Conservation (phyloP, 306 rosid genomes). For the Gastrolobium bilobum region DNA sequence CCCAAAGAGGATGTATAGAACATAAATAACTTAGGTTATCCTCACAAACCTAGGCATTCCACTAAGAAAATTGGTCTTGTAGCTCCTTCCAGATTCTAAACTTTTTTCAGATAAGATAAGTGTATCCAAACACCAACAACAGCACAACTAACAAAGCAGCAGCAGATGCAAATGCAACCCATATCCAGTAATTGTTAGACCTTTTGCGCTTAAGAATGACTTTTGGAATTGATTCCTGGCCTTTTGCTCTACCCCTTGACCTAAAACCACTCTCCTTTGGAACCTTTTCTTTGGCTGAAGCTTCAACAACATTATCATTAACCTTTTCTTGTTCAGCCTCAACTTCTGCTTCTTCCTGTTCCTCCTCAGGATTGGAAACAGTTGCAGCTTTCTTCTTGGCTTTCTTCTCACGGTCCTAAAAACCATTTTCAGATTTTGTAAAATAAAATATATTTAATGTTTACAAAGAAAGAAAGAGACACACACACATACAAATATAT, state of each 20-base stretch:
- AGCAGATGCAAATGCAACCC: conserved; percentile 61
- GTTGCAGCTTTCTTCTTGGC: conserved; percentile 79
- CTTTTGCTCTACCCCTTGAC: conserved; percentile 66
- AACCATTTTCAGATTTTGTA: conserved; percentile 34
- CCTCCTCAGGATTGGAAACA: conserved; percentile 65
- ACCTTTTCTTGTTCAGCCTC: conserved; percentile 69
- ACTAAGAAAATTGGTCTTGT: conserved; percentile 54
- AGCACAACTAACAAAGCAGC: conserved; percentile 66
- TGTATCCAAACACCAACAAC: conserved; percentile 65
- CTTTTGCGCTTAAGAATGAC: conserved; percentile 76
- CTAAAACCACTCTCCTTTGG: conserved; percentile 65
- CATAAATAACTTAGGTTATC: conserved; percentile 63
- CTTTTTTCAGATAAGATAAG: conserved; percentile 60
- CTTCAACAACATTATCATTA: conserved; percentile 57
- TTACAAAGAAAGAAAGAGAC: too few relatives aligned
- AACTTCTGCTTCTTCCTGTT: conserved; percentile 53
- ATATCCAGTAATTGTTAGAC: conserved; percentile 69
- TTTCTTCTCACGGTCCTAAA: conserved; percentile 91
- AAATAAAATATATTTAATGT: not conserved
- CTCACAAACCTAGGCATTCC: conserved; percentile 52
- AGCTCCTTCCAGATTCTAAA: conserved; percentile 49
- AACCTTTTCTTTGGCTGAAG: conserved; percentile 58
- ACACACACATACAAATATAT: not conserved
- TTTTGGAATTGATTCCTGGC: conserved; percentile 63
- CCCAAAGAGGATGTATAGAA: conserved; percentile 60